Evolutionary conservation across 352 stramenopile genomes (phyloP), one percentile per base, ranked within the genome.

Genomic region (Thalassiosira mediterranea): DNA sequence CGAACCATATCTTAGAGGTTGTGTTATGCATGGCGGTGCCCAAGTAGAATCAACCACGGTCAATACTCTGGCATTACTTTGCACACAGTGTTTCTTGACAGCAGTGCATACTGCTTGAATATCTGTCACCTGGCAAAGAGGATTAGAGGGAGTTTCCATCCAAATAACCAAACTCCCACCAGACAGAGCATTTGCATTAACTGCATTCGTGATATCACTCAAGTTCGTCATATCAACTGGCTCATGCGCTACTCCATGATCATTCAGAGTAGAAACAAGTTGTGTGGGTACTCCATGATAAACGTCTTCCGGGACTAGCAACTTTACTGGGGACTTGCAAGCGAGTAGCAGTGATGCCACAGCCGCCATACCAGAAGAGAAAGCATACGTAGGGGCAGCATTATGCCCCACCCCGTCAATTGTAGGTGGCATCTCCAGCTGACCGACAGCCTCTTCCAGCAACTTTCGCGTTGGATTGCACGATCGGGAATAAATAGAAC

Each of bases 241-340:
- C 40, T 57, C 23, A 54, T 87, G 79, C 23, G 73, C 76, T 0
- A 93, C 78, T 15, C 85, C 76, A 34, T 85, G 75, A 65, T 95
- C 95, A 31, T 88, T 83, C 23, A 96, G 93, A 1, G 97, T 86
- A 38, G 96, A 93, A 72, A 87, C 89, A 38, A 98, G 83, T 28
- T 97, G 83, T 26, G 95, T 95, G 59, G 98, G 95, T 0, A 97
- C 97, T 32, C 97, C 96, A 56, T 97, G 96, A 84, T 99, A 99
- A 19, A 96, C 93, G 80, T 98, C 96, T 52, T 97, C 90, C 23
- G 94, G 96, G 26, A 98, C 68, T 23, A 99, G 76, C 40, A 98
- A 94, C 52, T 97, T 92, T 58, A 98, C 90, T n/a, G 95, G 95
- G 13, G 70, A 66, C 23, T 54, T 58, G 32, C 97, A 93, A 17